Conservation (phyloP, 805 yeast species). For the Candida pseudofarinosa region DNA sequence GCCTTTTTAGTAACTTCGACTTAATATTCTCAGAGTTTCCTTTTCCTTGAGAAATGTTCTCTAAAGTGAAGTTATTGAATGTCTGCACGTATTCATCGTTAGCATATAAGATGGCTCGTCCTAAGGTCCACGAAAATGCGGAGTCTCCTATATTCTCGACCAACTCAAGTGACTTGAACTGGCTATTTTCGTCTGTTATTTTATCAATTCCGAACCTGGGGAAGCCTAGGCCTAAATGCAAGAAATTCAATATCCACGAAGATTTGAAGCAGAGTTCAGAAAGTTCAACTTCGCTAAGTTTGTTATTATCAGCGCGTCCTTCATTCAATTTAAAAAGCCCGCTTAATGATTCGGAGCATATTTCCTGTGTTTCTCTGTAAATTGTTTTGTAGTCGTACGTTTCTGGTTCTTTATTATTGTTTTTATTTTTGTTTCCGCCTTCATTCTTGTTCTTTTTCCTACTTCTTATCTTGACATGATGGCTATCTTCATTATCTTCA, state of each 20-base stretch:
- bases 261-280: constrained; percentile 58
- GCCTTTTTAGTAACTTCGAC: constrained; percentile 12
- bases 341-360: constrained; percentile 44
- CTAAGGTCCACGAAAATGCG: constrained; percentile 53
- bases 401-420: constrained; percentile 14
- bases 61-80: constrained; percentile 27
- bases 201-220: constrained; percentile 47
- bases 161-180: constrained; percentile 38
- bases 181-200: constrained; percentile 12
- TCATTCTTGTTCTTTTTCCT: constrained; percentile 8
- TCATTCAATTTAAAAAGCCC: constrained; percentile 32
- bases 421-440: too few species aligned
- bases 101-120: constrained; percentile 60
- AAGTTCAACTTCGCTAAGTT: constrained; percentile 41
- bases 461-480: too few species aligned
- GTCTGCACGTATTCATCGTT: constrained; percentile 48
- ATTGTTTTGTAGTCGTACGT: constrained; percentile 45
- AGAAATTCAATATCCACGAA: constrained; percentile 52
- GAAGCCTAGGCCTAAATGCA: constrained; percentile 60
- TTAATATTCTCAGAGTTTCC: constrained; percentile 10
- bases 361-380: constrained; percentile 39
- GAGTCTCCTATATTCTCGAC: constrained; percentile 41
- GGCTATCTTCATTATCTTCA: not conserved
- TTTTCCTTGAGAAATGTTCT: constrained; percentile 5
- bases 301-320: constrained; percentile 18